phyloP scores from a whole-genome alignment of 805 yeast species.

The Wickerhamiella alocasiicola region DNA sequence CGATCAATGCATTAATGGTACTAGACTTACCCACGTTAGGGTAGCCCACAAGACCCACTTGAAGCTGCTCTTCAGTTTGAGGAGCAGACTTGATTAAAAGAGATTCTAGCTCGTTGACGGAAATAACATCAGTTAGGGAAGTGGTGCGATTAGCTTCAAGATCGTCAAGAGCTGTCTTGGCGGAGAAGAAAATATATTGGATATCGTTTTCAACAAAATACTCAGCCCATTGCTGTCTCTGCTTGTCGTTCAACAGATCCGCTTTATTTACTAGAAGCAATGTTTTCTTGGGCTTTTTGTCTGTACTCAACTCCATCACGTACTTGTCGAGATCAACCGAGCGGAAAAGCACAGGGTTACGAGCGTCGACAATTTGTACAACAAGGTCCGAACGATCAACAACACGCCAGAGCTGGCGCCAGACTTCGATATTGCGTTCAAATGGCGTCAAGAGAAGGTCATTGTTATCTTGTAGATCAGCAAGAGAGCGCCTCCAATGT shows the following conservation, averaged over 20 bases:
- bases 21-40: slow-evolving; percentile 96
- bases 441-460: slow-evolving; percentile 88
- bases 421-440: slow-evolving; percentile 92
- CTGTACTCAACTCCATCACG: slow-evolving; percentile 49
- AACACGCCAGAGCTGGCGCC: slow-evolving; percentile 98
- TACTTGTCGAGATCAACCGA: slow-evolving; percentile 78
- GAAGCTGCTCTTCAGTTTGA: slow-evolving; percentile 42
- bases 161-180: slow-evolving; percentile 65
- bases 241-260: slow-evolving; percentile 65
- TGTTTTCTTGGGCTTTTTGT: slow-evolving; percentile 55
- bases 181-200: slow-evolving; percentile 84
- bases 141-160: slow-evolving; percentile 41
- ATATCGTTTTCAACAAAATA: slow-evolving; percentile 61
- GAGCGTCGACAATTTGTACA: slow-evolving; percentile 95
- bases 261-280: slow-evolving; percentile 85
- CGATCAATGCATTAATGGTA: slow-evolving; percentile 93
- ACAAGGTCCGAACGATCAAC: slow-evolving; percentile 87
- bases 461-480: slow-evolving; percentile 67
- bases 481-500: slow-evolving; percentile 88
- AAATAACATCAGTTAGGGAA: slow-evolving; percentile 53
- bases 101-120: slow-evolving; percentile 74
- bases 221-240: slow-evolving; percentile 77
- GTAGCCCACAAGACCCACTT: slow-evolving; percentile 94
- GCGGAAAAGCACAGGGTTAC: slow-evolving; percentile 84
- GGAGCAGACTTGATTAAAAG: slow-evolving; percentile 72